phyloP scores from a whole-genome alignment of 148 eudicot species.

The Simmondsia chinensis region DNA sequence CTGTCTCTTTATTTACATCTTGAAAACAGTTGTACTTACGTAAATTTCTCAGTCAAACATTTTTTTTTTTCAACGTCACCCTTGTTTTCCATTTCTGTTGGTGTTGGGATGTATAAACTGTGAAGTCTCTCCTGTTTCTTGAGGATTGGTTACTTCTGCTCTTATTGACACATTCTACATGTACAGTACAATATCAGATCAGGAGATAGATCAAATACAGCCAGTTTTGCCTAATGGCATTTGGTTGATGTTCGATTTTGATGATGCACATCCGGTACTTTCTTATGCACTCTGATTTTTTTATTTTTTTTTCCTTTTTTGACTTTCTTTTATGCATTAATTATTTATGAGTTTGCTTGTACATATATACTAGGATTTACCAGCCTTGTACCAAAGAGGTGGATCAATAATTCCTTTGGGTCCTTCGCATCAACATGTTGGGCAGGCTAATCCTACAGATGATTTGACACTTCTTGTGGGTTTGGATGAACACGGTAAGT shows the following conservation, averaged over 20 bases:
- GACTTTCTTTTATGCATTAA: background rate
- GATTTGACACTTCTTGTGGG: conserved; percentile 79
- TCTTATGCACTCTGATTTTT: background rate
- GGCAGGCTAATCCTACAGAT: conserved; percentile 67
- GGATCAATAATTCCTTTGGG: conserved; percentile 82
- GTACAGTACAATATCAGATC: conserved; percentile 50
- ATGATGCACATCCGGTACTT: conserved; percentile 91
- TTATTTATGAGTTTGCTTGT: conserved; percentile 6
- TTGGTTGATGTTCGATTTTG: conserved; percentile 90
- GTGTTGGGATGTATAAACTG: too few species aligned
- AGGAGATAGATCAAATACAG: conserved; percentile 46
- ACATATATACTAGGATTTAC: conserved; percentile 63
- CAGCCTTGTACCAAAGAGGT: conserved; percentile 68
- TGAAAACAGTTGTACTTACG: too few species aligned
- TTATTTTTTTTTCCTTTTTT: background rate
- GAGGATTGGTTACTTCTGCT: background rate
- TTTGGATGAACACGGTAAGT: conserved; percentile 78
- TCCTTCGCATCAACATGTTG: conserved; percentile 73
- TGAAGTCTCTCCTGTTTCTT: too few species aligned
- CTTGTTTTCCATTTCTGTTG: background rate
- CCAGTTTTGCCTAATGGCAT: conserved; percentile 70
- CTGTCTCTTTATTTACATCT: too few species aligned
- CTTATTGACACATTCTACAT: conserved; percentile 9
- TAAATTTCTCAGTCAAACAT: too few species aligned
- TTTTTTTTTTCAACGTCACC: too few species aligned